Percentiles rank a stretch among this genome's conserved stretches.
Evolutionary conservation across 2,329 filamentous ascomycete genomes (phyloP).

Genomic region (Penicillium nordicum): DNA sequence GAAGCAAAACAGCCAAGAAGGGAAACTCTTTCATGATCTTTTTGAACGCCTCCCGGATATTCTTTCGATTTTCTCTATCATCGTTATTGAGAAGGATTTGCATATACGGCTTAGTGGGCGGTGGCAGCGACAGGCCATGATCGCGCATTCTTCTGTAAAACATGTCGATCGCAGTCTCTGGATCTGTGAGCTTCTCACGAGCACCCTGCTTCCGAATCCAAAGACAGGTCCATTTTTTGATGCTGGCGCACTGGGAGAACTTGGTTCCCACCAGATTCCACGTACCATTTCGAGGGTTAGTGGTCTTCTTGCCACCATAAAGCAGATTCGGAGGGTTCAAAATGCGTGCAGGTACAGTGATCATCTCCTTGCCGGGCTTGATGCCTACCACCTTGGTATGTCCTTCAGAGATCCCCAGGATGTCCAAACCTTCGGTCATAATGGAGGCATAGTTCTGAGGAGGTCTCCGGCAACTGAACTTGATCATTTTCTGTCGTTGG

Average conservation of each 20-base stretch:
- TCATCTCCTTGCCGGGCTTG: constrained; percentile 9
- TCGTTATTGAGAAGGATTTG: neutral
- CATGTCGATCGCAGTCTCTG: neutral
- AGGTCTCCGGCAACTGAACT: constrained; percentile 65
- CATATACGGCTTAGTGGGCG: neutral
- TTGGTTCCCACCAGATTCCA: constrained; percentile 18
- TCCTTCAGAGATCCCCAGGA: constrained; percentile 10
- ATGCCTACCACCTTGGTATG: constrained; percentile 2
- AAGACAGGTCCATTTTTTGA: constrained; percentile 7
- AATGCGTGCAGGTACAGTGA: constrained; percentile 14
- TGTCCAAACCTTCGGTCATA: constrained; percentile 14
- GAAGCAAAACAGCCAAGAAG: constrained; percentile 43
- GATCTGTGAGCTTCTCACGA: neutral
- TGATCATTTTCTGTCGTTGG: constrained; percentile 65
- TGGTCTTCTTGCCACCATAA: constrained; percentile 7
- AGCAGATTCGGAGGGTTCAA: constrained; percentile 12
- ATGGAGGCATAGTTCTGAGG: constrained; percentile 64
- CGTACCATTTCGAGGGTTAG: constrained; percentile 1
- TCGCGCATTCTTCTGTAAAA: neutral
- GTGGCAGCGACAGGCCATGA: neutral
- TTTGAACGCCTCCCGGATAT: neutral
- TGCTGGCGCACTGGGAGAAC: neutral
- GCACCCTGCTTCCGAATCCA: neutral
- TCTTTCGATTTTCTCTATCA: neutral
- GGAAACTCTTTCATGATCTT: neutral